Evolutionary conservation across 2,329 filamentous ascomycete genomes (phyloP), one percentile per base, ranked within the genome.

Genomic region (Cercospora zeina): DNA sequence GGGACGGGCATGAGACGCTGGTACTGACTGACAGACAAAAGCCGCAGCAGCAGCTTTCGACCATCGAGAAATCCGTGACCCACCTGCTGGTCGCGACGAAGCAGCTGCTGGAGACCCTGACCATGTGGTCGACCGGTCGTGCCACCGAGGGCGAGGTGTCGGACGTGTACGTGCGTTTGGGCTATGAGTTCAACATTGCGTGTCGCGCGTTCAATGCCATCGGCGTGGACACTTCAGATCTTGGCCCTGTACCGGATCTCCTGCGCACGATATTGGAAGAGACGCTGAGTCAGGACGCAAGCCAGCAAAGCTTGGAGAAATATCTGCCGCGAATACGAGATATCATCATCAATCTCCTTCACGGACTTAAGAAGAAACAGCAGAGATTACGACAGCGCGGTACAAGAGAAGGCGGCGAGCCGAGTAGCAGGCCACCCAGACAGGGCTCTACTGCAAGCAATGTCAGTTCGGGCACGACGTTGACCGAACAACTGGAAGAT

Each of bases 121-220:
- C 95, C 51, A 90, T 96, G 82, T 99, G 95, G 95, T 99, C 95
- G 63, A 90, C 93, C 61, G 89, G 90, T 65, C 88, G 90, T 71
- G 93, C 95, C 59, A 93, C 91, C 66, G 95, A 99, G 78, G 90
- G 89, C 65, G 91, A 97, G 75, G 95, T 99, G 63, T 97, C 95
- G 11, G 95, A 99, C 76, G 95, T 99, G 70, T 99, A 99, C 75
- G 95, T 99, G 64, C 89, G 95, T 64, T 81, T 99, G 65, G 95
- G 95, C 51, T 99, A 99, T 78, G 95, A 99, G 78, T 99, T 99
- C 83, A 99, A 99, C 78, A 95, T 99, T 81, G 95, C 95, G 30
- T 97, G 93, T 77, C 89, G 95, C 60, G 93, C 95, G 65, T 99
- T 99, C 78, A 91, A 91, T 71, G 91, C 93, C 62, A 99, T 99